phyloP scores from a whole-genome alignment of 768 basidiomycete species.

The Sporobolomyces roseus region DNA sequence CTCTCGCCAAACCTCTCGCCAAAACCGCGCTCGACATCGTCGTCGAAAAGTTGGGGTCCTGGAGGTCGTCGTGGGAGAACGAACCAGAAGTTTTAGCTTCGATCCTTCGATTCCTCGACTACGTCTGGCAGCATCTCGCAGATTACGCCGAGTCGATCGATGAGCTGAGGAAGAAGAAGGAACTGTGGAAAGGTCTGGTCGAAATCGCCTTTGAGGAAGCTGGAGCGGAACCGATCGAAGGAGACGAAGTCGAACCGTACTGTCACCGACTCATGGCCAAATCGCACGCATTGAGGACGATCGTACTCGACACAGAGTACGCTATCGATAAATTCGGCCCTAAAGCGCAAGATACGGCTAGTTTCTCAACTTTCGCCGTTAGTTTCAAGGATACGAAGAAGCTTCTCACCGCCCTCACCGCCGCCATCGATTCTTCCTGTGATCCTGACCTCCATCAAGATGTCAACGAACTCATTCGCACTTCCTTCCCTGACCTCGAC shows the following conservation, averaged over 20 bases:
- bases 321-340: not conserved
- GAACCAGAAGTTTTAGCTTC: conserved; percentile 73
- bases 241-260: conserved; percentile 62
- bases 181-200: conserved; percentile 61
- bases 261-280: conserved; percentile 66
- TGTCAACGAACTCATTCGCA: conserved; percentile 56
- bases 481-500: conserved; percentile 59
- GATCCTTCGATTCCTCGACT: conserved; percentile 68
- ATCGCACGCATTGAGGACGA: conserved; percentile 67
- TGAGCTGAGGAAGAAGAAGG: conserved; percentile 55
- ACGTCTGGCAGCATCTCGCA: conserved; percentile 73
- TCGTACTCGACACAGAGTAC: conserved; percentile 66
- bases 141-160: conserved; percentile 66
- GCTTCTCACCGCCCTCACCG: conserved; percentile 22
- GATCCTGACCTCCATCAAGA: conserved; percentile 66
- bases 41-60: conserved; percentile 61
- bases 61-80: conserved; percentile 71
- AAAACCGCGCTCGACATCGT: conserved; percentile 66
- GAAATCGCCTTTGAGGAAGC: conserved; percentile 54
- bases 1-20: conserved; percentile 15
- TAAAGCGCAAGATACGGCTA: conserved; percentile 19
- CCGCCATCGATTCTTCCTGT: conserved; percentile 56
- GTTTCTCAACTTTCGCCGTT: conserved; percentile 26
- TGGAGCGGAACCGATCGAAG: conserved; percentile 47
- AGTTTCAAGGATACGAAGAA: conserved; percentile 17